These are phyloP conservation scores for Aspergillus japonicus DNA, from an alignment of 2,329 filamentous ascomycete species.

Conservation along the genomic window DNA sequence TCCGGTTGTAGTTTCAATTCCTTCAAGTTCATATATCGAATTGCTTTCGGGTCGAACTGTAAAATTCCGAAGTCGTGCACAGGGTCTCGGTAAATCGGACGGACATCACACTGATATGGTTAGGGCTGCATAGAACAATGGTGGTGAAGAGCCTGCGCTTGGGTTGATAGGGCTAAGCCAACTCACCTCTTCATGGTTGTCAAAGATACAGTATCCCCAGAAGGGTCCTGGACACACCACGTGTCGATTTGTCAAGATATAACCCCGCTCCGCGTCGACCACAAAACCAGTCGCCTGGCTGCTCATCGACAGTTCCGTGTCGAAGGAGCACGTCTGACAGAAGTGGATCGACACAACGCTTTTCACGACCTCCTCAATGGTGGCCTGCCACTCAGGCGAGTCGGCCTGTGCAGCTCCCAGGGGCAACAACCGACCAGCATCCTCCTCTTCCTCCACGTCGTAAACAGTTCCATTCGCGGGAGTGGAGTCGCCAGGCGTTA, in stretches of 20 bases:
- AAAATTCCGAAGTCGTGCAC: conserved; percentile 98
- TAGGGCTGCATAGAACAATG: neutral
- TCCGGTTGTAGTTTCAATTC: conserved; percentile 80
- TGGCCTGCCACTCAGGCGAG: conserved; percentile 89
- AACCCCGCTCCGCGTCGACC: conserved; percentile 88
- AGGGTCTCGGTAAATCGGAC: conserved; percentile 94
- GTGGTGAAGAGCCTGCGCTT: neutral
- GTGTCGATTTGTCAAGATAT: conserved; percentile 85
- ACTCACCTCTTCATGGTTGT: conserved; percentile 83
- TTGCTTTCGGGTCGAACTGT: conserved; percentile 89
- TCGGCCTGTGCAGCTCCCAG: conserved; percentile 56
- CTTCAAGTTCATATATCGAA: conserved; percentile 93
- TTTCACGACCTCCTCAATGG: conserved; percentile 88
- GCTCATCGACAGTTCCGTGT: conserved; percentile 90
- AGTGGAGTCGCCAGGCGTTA: conserved; percentile 43
- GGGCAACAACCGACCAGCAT: conserved; percentile 46
- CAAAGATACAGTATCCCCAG: conserved; percentile 97
- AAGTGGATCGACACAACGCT: conserved; percentile 99
- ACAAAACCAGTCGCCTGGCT: conserved; percentile 98
- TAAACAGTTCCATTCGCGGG: conserved; percentile 47
- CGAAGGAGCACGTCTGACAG: conserved; percentile 95
- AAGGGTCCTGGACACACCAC: conserved; percentile 95
- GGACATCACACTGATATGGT: conserved; percentile 75
- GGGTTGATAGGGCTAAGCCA: neutral
- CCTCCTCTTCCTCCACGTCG: conserved; percentile 46